Evolutionary conservation across 2,329 filamentous ascomycete genomes (phyloP), one percentile per base, ranked within the genome.

Genomic region (Fusarium veterinarium): DNA sequence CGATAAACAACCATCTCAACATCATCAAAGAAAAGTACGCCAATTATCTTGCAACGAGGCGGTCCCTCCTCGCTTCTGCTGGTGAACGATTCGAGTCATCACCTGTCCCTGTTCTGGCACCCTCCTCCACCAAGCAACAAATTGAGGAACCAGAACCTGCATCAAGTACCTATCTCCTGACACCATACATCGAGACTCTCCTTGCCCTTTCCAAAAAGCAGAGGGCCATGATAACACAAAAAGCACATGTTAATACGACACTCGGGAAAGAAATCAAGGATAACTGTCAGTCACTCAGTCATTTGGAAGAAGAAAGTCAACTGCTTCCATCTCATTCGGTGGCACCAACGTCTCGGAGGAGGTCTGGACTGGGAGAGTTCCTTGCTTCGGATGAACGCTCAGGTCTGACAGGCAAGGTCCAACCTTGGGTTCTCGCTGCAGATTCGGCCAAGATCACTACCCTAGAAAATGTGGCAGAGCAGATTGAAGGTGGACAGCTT

Each of bases 241-340:
- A 90, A 73, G 84, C 89, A 0, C 86, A 91, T 76, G 80, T 90
- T 52, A 88, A 85, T 64, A 77, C 83, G 20, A 78, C 82, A 20
- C 79, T 92, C 17, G 78, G 84, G 25, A 87, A 84, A 69, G 85
- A 90, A 70, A 81, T 84, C 28, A 86, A 86, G 66, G 86, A 89
- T 16, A 83, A 84, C 19, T 81, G 82, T 58, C 85, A 88, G 76
- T 77, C 81, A 4, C 80, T 92, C 12, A 84, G 86, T 53, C 88
- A 86, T 63, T 81, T 92, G 6, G 84, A 86, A 16, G 87, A 91
- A 53, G 90, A 91, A 76, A 92, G 90, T 74, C 89, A 90, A 70
- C 81, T 92, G 20, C 83, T 92, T 17, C 86, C 86, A 4, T 80
- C 83, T 13, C 84, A 90, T 69, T 85, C 88, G 2, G 80, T 84